phyloP scores from a whole-genome alignment of 2,329 filamentous ascomycete genomes.

The Fusarium sp. region DNA sequence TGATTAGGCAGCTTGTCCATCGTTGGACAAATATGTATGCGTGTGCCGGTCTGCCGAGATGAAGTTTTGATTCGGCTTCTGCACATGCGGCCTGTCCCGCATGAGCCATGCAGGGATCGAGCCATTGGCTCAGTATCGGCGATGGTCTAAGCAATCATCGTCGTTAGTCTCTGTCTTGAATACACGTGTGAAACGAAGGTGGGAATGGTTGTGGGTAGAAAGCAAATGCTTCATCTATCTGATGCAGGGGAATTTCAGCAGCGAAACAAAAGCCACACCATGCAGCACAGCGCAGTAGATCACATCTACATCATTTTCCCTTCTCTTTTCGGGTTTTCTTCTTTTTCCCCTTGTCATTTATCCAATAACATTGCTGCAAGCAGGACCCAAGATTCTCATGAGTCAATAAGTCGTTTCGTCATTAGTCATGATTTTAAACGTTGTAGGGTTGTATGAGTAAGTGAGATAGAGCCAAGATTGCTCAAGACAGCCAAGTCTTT shows the following conservation, averaged over 20 bases:
- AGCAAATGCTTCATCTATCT: conserved; percentile 50
- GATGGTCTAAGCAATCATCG: conserved; percentile 59
- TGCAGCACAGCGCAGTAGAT: conserved; percentile 49
- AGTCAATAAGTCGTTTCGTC: conserved; percentile 43
- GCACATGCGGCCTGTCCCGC: conserved; percentile 20
- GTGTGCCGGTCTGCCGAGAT: conserved; percentile 39
- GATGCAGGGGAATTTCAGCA: conserved; percentile 42
- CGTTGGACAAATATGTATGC: conserved; percentile 18
- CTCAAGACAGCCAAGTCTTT: conserved; percentile 12
- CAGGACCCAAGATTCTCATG: conserved; percentile 32
- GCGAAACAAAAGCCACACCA: conserved; percentile 44
- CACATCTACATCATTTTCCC: conserved; percentile 31
- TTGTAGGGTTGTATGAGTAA: conserved; percentile 13
- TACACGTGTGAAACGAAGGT: conserved; percentile 43
- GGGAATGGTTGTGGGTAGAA: conserved; percentile 31
- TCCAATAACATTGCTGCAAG: conserved; percentile 13
- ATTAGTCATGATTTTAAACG: conserved; percentile 44
- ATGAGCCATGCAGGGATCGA: conserved; percentile 26
- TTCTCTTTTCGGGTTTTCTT: conserved; percentile 23
- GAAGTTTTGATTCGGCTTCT: conserved; percentile 23
- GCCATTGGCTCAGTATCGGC: conserved; percentile 51
- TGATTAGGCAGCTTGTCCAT: conserved; percentile 22
- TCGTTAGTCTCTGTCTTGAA: conserved; percentile 58
- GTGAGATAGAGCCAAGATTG: conserved; percentile 3
- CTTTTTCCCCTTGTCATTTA: conserved; percentile 22